Conservation (phyloP, 2,329 filamentous ascomycete genomes). For the Elsinoe batatas region DNA sequence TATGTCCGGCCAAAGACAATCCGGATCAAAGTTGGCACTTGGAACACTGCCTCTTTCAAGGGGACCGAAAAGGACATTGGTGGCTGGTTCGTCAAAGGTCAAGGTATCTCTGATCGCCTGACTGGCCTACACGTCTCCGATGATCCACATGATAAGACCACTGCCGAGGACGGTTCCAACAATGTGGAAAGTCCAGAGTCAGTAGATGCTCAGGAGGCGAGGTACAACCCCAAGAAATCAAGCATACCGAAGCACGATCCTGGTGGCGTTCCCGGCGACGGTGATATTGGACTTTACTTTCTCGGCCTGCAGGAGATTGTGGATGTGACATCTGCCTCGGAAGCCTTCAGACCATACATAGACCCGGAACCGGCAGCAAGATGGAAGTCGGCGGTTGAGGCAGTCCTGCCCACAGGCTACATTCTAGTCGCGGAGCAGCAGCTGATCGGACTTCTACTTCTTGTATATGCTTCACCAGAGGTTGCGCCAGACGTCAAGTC, state of each 20-base stretch:
- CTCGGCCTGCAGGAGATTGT: conserved; percentile 88
- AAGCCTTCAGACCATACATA: conserved; percentile 66
- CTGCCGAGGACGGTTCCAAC: conserved; percentile 29
- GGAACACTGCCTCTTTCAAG: conserved; percentile 83
- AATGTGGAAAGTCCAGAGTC: conserved; percentile 29
- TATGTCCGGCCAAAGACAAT: conserved; percentile 67
- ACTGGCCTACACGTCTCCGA: conserved; percentile 39
- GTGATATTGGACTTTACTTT: conserved; percentile 79
- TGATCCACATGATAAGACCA: conserved; percentile 16
- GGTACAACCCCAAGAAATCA: conserved; percentile 32
- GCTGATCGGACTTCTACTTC: conserved; percentile 70
- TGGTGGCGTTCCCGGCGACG: conserved; percentile 43
- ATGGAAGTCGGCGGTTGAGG: conserved; percentile 70
- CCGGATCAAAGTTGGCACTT: conserved; percentile 81
- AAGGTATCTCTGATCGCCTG: conserved; percentile 57
- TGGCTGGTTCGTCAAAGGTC: conserved; percentile 75
- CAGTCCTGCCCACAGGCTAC: conserved; percentile 68
- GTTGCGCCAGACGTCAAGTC: conserved; percentile 66
- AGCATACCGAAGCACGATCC: conserved; percentile 38
- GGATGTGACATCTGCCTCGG: conserved; percentile 67
- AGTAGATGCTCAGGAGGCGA: conserved; percentile 32
- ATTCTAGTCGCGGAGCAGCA: conserved; percentile 69
- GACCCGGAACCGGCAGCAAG: conserved; percentile 62
- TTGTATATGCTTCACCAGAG: conserved; percentile 75
- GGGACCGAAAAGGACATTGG: conserved; percentile 81